Evolutionary conservation across 495 filamentous ascomycete species (phyloP).

Genomic region (Glonium stellatum): DNA sequence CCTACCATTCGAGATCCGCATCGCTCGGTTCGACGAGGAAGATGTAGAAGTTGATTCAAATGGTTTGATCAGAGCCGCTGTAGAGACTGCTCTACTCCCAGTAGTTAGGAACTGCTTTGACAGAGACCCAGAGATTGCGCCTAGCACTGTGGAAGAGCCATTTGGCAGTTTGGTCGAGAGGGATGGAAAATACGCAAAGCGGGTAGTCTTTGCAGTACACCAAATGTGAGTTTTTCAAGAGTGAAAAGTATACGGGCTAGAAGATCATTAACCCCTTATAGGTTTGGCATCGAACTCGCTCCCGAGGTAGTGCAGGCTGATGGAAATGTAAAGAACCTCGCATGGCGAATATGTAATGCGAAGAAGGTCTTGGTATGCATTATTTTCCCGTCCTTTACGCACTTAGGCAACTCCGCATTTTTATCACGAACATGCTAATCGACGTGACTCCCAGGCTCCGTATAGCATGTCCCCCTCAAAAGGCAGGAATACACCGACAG

Average conservation of each 20-base stretch:
- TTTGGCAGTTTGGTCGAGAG: constrained; percentile 79
- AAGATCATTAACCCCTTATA: constrained; percentile 25
- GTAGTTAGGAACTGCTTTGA: constrained; percentile 89
- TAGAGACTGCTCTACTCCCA: constrained; percentile 72
- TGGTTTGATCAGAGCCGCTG: constrained; percentile 46
- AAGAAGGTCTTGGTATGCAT: constrained; percentile 83
- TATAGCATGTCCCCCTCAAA: constrained; percentile 59
- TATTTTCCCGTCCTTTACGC: background rate
- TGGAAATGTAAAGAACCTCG: constrained; percentile 82
- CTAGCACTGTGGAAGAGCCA: constrained; percentile 66
- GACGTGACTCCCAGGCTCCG: constrained; percentile 44
- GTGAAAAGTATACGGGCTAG: too few species aligned
- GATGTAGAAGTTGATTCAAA: constrained; percentile 48
- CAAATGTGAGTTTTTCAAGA: constrained; percentile 58
- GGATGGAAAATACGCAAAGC: constrained; percentile 77
- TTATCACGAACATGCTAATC: background rate
- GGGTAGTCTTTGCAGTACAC: constrained; percentile 87
- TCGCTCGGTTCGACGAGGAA: constrained; percentile 66
- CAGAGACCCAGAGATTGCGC: constrained; percentile 83
- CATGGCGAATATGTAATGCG: constrained; percentile 92
- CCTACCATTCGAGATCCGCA: constrained; percentile 82
- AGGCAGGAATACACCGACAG: constrained; percentile 47
- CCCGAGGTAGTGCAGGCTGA: constrained; percentile 88
- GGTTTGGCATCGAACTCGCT: constrained; percentile 92
- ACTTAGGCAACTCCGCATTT: background rate